Conservation (phyloP, 2,329 filamentous ascomycete species). For the Pseudocercospora vitis region DNA sequence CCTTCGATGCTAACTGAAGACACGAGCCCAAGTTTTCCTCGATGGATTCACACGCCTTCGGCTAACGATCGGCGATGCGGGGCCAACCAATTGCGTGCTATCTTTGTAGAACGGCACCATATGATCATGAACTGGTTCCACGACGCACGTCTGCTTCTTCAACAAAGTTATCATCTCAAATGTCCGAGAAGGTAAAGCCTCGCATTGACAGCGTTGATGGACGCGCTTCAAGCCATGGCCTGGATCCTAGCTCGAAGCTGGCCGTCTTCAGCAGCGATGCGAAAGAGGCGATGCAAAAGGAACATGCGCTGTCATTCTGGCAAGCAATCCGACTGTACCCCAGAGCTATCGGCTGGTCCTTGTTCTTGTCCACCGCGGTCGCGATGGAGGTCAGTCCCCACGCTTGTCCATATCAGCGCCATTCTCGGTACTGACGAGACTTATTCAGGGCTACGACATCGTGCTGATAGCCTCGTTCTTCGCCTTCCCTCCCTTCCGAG, state of each 20-base stretch:
- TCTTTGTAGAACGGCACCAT: neutral
- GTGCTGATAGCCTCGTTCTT: constrained; percentile 40
- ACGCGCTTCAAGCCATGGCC: neutral
- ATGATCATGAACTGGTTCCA: constrained; percentile 9
- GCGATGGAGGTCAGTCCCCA: constrained; percentile 38
- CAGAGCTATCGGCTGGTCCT: constrained; percentile 41
- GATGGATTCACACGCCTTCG: constrained; percentile 3
- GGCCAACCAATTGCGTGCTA: neutral
- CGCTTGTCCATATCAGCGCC: no score
- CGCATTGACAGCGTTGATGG: neutral
- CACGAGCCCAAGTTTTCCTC: no score
- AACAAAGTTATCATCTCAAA: neutral
- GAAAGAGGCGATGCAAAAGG: constrained; percentile 96
- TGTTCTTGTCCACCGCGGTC: constrained; percentile 41
- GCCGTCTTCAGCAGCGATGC: constrained; percentile 99
- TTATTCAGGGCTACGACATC: constrained; percentile 40
- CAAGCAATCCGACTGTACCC: constrained; percentile 36
- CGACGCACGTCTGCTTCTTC: neutral
- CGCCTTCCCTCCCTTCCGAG: constrained; percentile 35
- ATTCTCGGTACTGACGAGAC: neutral
- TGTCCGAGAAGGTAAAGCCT: neutral
- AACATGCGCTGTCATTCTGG: constrained; percentile 39
- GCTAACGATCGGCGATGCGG: neutral
- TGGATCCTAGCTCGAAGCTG: constrained; percentile 78
- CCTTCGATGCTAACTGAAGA: no score